Percentiles rank a stretch among this genome's conserved stretches.
These are phyloP conservation scores for Ensete glaucum DNA, from an alignment of 176 grass and related monocot genomes.

Conservation along the genomic window DNA sequence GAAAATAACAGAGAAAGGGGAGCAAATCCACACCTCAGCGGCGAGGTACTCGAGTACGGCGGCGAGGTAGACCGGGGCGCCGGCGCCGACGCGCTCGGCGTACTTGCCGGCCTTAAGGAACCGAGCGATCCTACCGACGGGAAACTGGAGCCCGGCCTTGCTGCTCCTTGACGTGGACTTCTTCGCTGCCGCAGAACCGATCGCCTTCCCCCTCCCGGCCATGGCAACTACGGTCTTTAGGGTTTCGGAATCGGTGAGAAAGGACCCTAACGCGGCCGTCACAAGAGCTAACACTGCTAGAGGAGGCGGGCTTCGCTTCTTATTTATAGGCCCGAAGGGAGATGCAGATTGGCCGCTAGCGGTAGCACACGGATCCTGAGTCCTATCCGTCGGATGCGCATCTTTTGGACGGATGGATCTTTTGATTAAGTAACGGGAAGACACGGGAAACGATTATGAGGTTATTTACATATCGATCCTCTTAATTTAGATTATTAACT, in stretches of 20 bases:
- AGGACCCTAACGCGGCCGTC: too few relatives aligned
- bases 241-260: not conserved
- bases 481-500: not conserved
- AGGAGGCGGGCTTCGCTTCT: not conserved
- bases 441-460: too few relatives aligned
- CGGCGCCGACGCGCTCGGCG: conserved; percentile 56
- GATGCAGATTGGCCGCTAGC: not conserved
- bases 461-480: not conserved
- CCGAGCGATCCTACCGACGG: conserved; percentile 61
- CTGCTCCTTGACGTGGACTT: conserved; percentile 8
- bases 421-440: too few relatives aligned
- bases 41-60: conserved; percentile 85
- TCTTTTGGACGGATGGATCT: not conserved
- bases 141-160: conserved; percentile 77
- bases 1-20: not conserved
- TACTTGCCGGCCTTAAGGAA: conserved; percentile 79
- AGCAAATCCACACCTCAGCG: conserved; percentile 31
- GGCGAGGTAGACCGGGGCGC: conserved; percentile 65
- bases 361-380: not conserved
- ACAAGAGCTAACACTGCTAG: not conserved
- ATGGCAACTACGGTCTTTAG: not conserved
- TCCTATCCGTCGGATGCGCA: not conserved
- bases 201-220: conserved; percentile 15
- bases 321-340: not conserved
- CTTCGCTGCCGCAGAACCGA: conserved; percentile 4